Evolutionary conservation across 73 alveolate species (phyloP).

Genomic region (Tetrahymena elliotti): DNA sequence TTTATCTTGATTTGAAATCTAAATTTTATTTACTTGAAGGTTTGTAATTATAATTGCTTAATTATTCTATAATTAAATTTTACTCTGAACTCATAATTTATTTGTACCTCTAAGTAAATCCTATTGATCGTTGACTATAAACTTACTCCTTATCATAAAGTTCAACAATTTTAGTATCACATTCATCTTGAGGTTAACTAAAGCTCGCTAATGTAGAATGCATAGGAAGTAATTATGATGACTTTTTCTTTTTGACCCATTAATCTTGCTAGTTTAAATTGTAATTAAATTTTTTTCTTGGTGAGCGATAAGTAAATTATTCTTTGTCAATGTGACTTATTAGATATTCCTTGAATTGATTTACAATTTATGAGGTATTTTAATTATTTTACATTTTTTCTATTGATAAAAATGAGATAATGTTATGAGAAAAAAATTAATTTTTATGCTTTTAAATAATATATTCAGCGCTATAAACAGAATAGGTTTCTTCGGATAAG

Average conservation of each 20-base stretch:
- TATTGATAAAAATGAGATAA: background rate
- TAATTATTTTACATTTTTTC: background rate
- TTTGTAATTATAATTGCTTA: background rate
- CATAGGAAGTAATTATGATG: background rate
- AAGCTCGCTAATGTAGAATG: background rate
- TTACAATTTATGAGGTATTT: background rate
- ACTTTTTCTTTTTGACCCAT: background rate
- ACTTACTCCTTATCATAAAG: background rate
- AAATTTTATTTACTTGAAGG: background rate
- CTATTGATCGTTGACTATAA: background rate
- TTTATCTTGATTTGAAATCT: background rate
- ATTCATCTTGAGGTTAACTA: background rate
- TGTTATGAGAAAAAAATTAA: background rate
- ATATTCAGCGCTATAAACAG: background rate
- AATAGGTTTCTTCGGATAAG: background rate
- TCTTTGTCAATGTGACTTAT: background rate
- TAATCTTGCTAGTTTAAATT: background rate
- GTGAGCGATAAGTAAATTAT: background rate
- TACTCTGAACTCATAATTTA: background rate
- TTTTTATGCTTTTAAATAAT: background rate
- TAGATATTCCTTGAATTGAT: background rate
- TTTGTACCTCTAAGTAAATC: background rate
- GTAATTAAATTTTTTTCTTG: background rate
- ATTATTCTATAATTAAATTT: background rate
- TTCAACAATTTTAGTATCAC: background rate